These are phyloP conservation scores for Pterulicium gracile DNA, from an alignment of 1,284 basidiomycete species.

Conservation along the genomic window DNA sequence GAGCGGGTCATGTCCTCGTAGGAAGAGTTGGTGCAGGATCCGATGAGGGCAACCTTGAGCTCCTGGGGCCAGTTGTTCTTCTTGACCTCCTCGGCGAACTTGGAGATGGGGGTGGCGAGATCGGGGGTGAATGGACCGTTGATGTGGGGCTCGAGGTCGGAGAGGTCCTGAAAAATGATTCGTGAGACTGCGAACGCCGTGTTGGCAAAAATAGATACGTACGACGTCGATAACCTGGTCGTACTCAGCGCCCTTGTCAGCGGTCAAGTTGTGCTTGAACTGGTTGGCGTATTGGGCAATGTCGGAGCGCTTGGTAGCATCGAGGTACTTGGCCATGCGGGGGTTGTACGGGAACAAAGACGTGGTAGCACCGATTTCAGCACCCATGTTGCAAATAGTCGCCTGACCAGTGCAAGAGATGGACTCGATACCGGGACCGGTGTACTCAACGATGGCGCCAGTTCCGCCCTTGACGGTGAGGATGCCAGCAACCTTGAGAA, in stretches of 20 bases:
- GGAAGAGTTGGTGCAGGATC: constrained; percentile 99
- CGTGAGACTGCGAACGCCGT: neutral
- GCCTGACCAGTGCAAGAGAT: constrained; percentile 99
- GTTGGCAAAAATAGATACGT: constrained; percentile 18
- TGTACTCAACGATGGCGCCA: constrained; percentile 95
- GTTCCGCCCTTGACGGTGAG: constrained; percentile 98
- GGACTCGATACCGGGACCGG: constrained; percentile 88
- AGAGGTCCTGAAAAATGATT: constrained; percentile 58
- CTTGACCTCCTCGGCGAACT: constrained; percentile 88
- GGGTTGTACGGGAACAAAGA: constrained; percentile 98
- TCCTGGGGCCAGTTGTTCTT: constrained; percentile 96
- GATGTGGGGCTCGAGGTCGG: constrained; percentile 96
- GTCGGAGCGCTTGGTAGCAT: constrained; percentile 83
- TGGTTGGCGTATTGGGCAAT: constrained; percentile 86
- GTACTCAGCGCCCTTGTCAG: constrained; percentile 88
- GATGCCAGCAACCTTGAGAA: constrained; percentile 95
- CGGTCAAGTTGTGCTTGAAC: constrained; percentile 88
- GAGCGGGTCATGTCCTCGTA: constrained; percentile 99
- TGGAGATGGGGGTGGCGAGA: constrained; percentile 92
- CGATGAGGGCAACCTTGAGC: constrained; percentile 95
- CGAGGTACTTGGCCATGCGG: constrained; percentile 90
- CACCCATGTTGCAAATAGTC: constrained; percentile 99
- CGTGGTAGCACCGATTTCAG: constrained; percentile 98
- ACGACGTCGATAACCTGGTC: constrained; percentile 92
- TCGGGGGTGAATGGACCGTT: constrained; percentile 98